These are phyloP conservation scores for Cercospora sojina DNA, from an alignment of 2,329 filamentous ascomycete species.

Conservation along the genomic window DNA sequence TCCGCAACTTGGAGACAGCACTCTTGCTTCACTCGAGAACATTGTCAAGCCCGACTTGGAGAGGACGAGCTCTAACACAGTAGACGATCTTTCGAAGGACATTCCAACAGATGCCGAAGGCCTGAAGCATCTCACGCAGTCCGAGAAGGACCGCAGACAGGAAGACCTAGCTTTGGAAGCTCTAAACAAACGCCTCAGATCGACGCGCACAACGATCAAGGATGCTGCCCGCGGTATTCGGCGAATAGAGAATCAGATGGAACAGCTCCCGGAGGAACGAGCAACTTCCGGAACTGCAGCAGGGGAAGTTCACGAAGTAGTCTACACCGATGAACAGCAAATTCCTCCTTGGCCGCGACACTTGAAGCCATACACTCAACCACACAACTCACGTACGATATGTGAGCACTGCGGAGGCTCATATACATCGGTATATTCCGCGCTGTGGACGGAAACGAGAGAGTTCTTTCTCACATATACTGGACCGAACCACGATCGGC, in stretches of 20 bases:
- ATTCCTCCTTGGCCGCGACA: constrained; percentile 7
- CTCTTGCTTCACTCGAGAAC: constrained; percentile 50
- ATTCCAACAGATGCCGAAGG: constrained; percentile 12
- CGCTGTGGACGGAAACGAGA: constrained; percentile 34
- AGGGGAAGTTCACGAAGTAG: not conserved
- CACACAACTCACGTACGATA: constrained; percentile 17
- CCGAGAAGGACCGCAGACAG: constrained; percentile 44
- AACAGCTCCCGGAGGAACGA: constrained; percentile 27
- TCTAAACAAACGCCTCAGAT: constrained; percentile 44
- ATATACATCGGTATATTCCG: constrained; percentile 31
- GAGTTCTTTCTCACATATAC: constrained; percentile 33
- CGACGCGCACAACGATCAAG: constrained; percentile 45
- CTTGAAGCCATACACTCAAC: constrained; percentile 18
- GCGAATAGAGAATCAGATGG: constrained; percentile 44
- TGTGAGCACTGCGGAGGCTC: constrained; percentile 32
- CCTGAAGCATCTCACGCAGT: constrained; percentile 35
- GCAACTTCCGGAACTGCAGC: not conserved
- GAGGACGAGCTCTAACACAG: constrained; percentile 27
- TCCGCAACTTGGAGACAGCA: constrained; percentile 45
- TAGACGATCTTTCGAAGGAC: constrained; percentile 5
- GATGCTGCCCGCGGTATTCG: constrained; percentile 46
- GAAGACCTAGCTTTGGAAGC: constrained; percentile 44
- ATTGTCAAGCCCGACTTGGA: constrained; percentile 39
- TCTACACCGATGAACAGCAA: not conserved
- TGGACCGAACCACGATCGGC: constrained; percentile 18